Percentiles rank a stretch among this genome's conserved stretches.
phyloP scores from a whole-genome alignment of 345 rosid species.

The Hypericum androsaemum region DNA sequence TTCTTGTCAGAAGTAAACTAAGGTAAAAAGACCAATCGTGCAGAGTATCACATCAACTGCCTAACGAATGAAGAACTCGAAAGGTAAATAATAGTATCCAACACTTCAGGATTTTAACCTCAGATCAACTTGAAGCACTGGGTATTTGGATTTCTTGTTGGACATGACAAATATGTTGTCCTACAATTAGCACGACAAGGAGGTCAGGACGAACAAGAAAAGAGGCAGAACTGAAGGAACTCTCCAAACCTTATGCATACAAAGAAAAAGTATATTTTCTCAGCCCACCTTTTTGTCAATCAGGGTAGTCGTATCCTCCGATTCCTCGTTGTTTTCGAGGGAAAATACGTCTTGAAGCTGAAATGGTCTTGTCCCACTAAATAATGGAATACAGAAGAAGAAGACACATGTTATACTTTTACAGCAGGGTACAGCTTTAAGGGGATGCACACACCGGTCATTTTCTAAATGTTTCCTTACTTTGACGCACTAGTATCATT shows the following conservation, averaged over 20 bases:
- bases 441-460: too few species aligned
- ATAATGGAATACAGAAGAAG: constrained; percentile 2
- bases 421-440: too few species aligned
- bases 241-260: not conserved
- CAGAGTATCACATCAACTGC: not conserved
- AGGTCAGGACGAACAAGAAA: not conserved
- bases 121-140: constrained; percentile 94
- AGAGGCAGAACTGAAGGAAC: not conserved
- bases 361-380: constrained; percentile 70
- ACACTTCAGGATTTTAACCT: constrained; percentile 33
- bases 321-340: constrained; percentile 72
- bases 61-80: too few species aligned
- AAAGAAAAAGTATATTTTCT: not conserved
- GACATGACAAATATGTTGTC: constrained; percentile 97
- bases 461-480: constrained; percentile 26
- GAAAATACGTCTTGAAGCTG: constrained; percentile 91
- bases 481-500: constrained; percentile 70
- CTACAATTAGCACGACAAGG: constrained; percentile 27
- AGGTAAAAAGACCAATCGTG: not conserved
- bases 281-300: constrained; percentile 83
- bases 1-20: not conserved
- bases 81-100: too few species aligned
- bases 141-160: constrained; percentile 94
- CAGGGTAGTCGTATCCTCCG: constrained; percentile 75
- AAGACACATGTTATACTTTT: too few species aligned